Percentiles rank a stretch among this genome's conserved stretches.
These are phyloP conservation scores for Rhinocladiella similis DNA, from an alignment of 2,329 filamentous ascomycete species.

Conservation along the genomic window DNA sequence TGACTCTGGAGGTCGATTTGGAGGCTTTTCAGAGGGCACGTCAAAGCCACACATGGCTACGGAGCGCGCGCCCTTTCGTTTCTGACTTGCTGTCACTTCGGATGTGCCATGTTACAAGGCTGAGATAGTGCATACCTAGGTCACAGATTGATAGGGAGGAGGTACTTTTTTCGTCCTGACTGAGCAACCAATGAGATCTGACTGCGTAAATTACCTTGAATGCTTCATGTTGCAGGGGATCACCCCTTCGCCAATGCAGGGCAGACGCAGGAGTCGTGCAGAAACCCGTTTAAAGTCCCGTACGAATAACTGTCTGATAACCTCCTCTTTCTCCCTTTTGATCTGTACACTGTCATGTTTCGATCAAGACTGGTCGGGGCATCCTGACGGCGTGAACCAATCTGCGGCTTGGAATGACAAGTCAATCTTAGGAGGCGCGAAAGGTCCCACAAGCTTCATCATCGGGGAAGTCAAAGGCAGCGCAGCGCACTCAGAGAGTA, in stretches of 20 bases:
- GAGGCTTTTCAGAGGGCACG: background rate
- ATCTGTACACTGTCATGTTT: background rate
- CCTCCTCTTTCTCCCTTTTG: background rate
- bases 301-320: slow-evolving; percentile 2
- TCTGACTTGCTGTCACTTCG: background rate
- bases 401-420: slow-evolving; percentile 11
- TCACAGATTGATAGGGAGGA: too few relatives aligned
- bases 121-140: background rate
- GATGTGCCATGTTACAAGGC: background rate
- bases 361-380: slow-evolving; percentile 12
- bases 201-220: background rate
- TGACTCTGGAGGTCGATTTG: slow-evolving; percentile 4
- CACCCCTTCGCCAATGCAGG: background rate
- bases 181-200: too few relatives aligned
- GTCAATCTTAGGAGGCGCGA: slow-evolving; percentile 21
- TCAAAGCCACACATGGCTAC: background rate
- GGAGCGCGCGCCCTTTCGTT: background rate
- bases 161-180: too few relatives aligned
- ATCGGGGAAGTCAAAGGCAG: slow-evolving; percentile 11
- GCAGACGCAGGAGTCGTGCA: background rate
- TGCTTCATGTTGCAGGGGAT: background rate
- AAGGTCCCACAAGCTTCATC: slow-evolving; percentile 12
- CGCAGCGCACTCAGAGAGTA: background rate
- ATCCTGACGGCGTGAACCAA: slow-evolving; percentile 7
- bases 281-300: slow-evolving; percentile 4